Evolutionary conservation across 2,329 filamentous ascomycete genomes (phyloP).

Genomic region (Penicillium sp.): DNA sequence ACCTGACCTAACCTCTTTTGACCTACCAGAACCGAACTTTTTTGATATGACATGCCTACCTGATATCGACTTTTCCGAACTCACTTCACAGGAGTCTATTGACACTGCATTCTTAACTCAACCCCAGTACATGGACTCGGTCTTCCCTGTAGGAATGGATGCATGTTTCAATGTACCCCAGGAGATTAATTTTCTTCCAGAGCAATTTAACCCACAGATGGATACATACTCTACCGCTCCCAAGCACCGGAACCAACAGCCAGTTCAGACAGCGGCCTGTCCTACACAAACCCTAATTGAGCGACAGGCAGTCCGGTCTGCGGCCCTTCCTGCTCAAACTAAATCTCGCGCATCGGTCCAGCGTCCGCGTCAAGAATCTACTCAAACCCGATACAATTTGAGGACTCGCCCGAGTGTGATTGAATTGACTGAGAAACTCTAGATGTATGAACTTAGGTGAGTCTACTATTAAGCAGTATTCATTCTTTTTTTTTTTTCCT

Average conservation of each 20-base stretch:
- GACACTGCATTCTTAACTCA: neutral
- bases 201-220: neutral
- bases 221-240: neutral
- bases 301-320: neutral
- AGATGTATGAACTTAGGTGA: neutral
- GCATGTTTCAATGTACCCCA: neutral
- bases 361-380: neutral
- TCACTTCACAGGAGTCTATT: neutral
- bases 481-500: neutral
- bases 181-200: neutral
- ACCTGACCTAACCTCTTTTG: too few relatives aligned
- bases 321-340: neutral
- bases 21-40: too few relatives aligned
- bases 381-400: neutral
- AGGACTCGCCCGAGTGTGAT: neutral
- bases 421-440: neutral
- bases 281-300: neutral
- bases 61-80: neutral
- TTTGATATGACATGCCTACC: neutral
- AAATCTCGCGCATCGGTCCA: neutral
- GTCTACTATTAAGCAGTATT: neutral
- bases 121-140: neutral
- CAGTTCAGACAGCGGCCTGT: neutral
- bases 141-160: neutral
- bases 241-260: neutral